Base-by-base conservation (phyloP, 768 basidiomycete species). In the Termitomyces sp. region DNA sequence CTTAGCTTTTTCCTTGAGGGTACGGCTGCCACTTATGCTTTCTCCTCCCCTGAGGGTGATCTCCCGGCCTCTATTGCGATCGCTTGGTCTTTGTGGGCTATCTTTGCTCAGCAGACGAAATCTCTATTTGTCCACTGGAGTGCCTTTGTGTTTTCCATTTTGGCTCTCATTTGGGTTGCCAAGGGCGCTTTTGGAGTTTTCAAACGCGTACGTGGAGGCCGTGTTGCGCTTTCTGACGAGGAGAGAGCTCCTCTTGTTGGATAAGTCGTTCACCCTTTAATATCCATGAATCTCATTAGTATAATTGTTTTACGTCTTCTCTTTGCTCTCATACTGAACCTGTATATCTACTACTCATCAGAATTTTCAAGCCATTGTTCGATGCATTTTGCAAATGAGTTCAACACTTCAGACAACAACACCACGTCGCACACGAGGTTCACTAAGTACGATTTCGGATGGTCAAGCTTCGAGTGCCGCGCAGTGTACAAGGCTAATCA, bases 1-100 rank as follows among this genome's bases (percentile, higher is more conserved):
- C 2, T 34, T 45, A 91, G 89, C 62, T 87, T 96, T 80, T 96
- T 96, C 87, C 87, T 96, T 63, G 93, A 96, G 73, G 87, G 86
- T 12, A 96, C 94, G 12, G 88, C 93, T 5, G 92, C 87, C n/a
- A 90, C 93, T 2, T 99, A 99, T 73, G 92, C 96, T 42, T 96
- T 96, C 82, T 90, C 92, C 25, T 86, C 88, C 12, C 77, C 84
- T 2, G 92, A 96, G 72, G 96, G 96, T 60, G 97, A 98, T 71
- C 82, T 98, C 31, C 92, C 95, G 3, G 97, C 92, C 2, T 88
- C 93, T 29, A 84, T 95, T 66, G 94, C 91, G 63, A 94, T 98
- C 70, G 86, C 88, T 46, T 96, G 92, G 91, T 87, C 91, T n/a
- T 81, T 99, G 36, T 96, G 89, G 77, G 96, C 91, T 48, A 94